Evolutionary conservation across 495 filamentous ascomycete genomes (phyloP).

Genomic region (Penicillium longicatenatum): DNA sequence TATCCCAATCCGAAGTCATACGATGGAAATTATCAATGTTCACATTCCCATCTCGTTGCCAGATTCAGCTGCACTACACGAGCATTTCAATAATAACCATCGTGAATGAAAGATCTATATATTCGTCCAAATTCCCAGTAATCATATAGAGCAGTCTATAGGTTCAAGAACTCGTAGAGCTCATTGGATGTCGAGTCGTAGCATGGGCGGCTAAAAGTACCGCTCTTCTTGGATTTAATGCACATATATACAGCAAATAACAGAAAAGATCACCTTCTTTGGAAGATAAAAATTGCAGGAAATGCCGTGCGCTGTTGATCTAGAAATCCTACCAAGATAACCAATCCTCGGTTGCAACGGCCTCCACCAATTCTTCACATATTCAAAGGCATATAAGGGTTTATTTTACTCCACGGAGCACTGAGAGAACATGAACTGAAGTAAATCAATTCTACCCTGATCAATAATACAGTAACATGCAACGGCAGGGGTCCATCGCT

Average conservation of each 20-base stretch:
- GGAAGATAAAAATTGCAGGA: too few species aligned
- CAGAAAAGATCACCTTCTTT: too few species aligned
- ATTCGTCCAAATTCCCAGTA: neutral
- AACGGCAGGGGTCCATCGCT: constrained; percentile 13
- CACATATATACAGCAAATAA: too few species aligned
- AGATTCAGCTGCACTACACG: neutral
- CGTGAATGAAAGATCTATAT: neutral
- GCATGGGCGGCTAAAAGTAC: neutral
- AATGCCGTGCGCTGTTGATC: too few species aligned
- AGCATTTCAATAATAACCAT: neutral
- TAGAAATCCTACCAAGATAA: neutral
- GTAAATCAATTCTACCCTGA: constrained; percentile 22
- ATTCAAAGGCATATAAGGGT: neutral
- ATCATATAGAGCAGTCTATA: neutral
- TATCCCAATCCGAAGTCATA: neutral
- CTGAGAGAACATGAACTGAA: constrained; percentile 11
- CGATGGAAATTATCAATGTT: neutral
- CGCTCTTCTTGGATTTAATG: neutral
- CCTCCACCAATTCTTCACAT: neutral
- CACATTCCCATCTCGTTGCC: neutral
- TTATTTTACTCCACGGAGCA: neutral
- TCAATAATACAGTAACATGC: constrained; percentile 38
- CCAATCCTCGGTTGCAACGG: neutral
- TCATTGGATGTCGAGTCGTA: neutral
- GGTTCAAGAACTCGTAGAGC: too few species aligned